phyloP scores from a whole-genome alignment of 345 rosid species.

The Euphorbia tirucalli region DNA sequence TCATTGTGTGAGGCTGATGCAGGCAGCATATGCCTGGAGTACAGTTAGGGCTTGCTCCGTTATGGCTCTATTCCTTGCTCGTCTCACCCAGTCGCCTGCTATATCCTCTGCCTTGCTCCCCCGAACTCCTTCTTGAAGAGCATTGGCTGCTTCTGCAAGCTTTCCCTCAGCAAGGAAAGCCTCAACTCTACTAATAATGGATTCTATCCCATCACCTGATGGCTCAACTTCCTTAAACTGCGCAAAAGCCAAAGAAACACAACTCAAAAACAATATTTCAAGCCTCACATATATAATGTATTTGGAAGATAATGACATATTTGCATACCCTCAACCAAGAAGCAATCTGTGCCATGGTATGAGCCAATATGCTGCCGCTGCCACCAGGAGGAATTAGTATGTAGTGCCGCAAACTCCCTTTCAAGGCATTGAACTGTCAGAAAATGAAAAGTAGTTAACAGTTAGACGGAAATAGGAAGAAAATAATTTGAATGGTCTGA shows the following conservation, averaged over 20 bases:
- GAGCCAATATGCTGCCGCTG: slow-evolving; percentile 79
- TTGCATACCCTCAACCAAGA: slow-evolving; percentile 76
- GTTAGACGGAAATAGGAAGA: background rate
- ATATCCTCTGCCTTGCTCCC: slow-evolving; percentile 87
- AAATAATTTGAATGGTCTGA: background rate
- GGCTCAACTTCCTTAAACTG: slow-evolving; percentile 70
- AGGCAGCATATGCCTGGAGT: slow-evolving; percentile 83
- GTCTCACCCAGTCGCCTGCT: slow-evolving; percentile 65
- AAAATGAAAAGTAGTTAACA: background rate
- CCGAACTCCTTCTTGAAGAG: slow-evolving; percentile 78
- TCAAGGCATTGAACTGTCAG: slow-evolving; percentile 71
- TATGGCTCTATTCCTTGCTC: slow-evolving; percentile 76
- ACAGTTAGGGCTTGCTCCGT: slow-evolving; percentile 81
- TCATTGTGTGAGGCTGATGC: slow-evolving; percentile 60
- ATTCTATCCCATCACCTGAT: slow-evolving; percentile 72
- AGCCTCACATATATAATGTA: background rate
- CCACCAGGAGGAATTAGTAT: slow-evolving; percentile 91
- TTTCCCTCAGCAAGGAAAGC: slow-evolving; percentile 72
- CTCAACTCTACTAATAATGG: slow-evolving; percentile 64
- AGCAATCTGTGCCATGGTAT: slow-evolving; percentile 71
- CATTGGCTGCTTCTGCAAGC: slow-evolving; percentile 83
- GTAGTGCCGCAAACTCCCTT: slow-evolving; percentile 78
- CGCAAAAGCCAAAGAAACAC: background rate
- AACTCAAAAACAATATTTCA: background rate
- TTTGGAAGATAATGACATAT: slow-evolving; percentile 6